phyloP scores from a whole-genome alignment of 139 green algal species.

The Tetraselmis chui region DNA sequence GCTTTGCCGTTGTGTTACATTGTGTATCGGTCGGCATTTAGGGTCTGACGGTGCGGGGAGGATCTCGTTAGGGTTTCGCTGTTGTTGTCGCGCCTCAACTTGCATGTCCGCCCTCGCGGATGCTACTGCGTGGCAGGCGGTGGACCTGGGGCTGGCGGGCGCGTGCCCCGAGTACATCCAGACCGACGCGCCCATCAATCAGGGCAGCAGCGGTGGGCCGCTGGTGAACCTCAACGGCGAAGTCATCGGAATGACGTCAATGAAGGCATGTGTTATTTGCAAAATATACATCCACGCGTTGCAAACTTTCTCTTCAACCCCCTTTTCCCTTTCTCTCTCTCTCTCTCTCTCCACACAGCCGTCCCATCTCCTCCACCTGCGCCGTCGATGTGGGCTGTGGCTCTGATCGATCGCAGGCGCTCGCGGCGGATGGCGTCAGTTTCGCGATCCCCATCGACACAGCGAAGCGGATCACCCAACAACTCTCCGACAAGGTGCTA shows the following conservation, averaged over 20 bases:
- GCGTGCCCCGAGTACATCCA: conserved; percentile 64
- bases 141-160: conserved; percentile 57
- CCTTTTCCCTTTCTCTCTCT: too few relatives aligned
- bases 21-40: too few relatives aligned
- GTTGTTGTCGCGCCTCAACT: too few relatives aligned
- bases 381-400: too few relatives aligned
- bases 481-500: conserved; percentile 24
- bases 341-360: too few relatives aligned
- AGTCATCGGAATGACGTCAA: conserved; percentile 61
- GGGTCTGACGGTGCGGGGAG: too few relatives aligned
- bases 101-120: too few relatives aligned
- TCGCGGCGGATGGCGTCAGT: conserved; percentile 56
- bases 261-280: conserved; percentile 27
- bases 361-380: too few relatives aligned
- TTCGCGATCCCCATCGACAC: conserved; percentile 76
- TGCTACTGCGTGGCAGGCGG: conserved; percentile 24
- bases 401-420: conserved; percentile 46
- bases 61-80: too few relatives aligned
- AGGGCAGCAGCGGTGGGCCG: conserved; percentile 42
- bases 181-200: conserved; percentile 44
- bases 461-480: conserved; percentile 38
- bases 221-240: conserved; percentile 67
- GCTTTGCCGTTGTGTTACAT: too few relatives aligned
- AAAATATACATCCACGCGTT: too few relatives aligned
- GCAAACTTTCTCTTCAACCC: too few relatives aligned